phyloP scores from a whole-genome alignment of 768 basidiomycete genomes.

The Aureoboletus auriporus region DNA sequence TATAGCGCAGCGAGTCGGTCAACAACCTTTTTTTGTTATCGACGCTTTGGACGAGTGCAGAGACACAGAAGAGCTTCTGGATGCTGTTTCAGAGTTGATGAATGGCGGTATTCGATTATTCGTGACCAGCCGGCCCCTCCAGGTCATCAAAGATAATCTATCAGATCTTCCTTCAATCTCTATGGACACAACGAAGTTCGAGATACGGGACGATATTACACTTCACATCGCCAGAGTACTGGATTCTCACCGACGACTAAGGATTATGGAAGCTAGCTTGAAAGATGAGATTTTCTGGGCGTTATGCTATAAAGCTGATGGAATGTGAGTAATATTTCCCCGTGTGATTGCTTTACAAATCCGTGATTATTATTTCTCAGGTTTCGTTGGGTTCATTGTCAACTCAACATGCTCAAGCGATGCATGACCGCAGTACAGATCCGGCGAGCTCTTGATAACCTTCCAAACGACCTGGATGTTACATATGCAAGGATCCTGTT shows the following conservation, averaged over 20 bases:
- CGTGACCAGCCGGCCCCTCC: conserved; percentile 7
- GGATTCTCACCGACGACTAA: conserved; percentile 6
- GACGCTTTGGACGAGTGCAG: conserved; percentile 19
- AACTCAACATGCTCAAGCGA: conserved; percentile 5
- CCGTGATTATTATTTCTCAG: neutral
- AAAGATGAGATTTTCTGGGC: conserved; percentile 2
- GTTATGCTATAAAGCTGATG: conserved; percentile 6
- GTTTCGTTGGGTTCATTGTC: conserved; percentile 19
- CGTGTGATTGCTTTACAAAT: no score
- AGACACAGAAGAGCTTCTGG: conserved; percentile 2
- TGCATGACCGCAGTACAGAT: conserved; percentile 3
- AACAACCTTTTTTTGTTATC: conserved; percentile 3
- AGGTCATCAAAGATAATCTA: conserved; percentile 6
- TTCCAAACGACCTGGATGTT: conserved; percentile 4
- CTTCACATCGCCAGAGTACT: conserved; percentile 6
- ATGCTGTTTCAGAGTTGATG: neutral
- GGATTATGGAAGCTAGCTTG: neutral
- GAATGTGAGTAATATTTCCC: conserved; percentile 6
- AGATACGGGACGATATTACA: conserved; percentile 4
- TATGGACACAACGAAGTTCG: conserved; percentile 3
- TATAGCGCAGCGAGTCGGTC: neutral
- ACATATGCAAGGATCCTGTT: conserved; percentile 9
- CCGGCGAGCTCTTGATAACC: conserved; percentile 1
- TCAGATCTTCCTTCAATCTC: neutral
- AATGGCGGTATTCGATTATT: conserved; percentile 3